phyloP scores from a whole-genome alignment of 164 flowering plant species.

The Vitis vinifera region ASM3070453v1 NC_081819.1:77501-78000 shows the following conservation, averaged over 20 bases:
- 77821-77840: conserved; percentile 1
- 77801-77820: conserved; percentile 29
- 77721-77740: no score
- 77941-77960: conserved; percentile 78
- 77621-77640: no score
- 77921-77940: conserved; percentile 67
- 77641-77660: no score
- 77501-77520: conserved; percentile 62
- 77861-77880: neutral
- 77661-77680: no score
- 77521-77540: conserved; percentile 55
- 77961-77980: conserved; percentile 17
- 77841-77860: neutral
- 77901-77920: conserved; percentile 77
- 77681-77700: no score
- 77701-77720: no score
- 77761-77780: conserved; percentile 53
- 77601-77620: no score
- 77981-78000: neutral
- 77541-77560: neutral
- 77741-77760: conserved; percentile 28
- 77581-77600: no score
- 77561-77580: no score
- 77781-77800: conserved; percentile 73
- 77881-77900: conserved; percentile 2